These are phyloP conservation scores for Pterocarpus santalinus DNA, from an alignment of 306 rosid species.

Conservation along the genomic window DNA sequence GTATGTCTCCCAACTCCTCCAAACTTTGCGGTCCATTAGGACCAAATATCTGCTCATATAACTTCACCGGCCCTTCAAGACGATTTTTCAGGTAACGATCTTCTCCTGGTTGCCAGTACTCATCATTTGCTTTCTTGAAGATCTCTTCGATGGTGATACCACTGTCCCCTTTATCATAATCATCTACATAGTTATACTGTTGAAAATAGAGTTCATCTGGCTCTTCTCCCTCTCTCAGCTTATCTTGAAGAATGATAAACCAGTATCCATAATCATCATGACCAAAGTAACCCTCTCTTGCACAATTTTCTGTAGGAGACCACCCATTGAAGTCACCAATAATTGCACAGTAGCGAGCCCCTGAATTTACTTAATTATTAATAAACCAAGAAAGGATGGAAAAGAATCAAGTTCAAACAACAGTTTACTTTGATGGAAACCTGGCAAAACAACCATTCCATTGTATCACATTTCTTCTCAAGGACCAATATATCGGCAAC, in stretches of 20 bases:
- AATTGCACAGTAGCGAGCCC: constrained; percentile 95
- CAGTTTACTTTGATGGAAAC: constrained; percentile 13
- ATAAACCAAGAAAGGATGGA: constrained; percentile 39
- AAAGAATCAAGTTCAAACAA: constrained; percentile 36
- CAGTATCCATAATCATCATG: constrained; percentile 97
- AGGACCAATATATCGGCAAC: constrained; percentile 12
- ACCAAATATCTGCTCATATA: constrained; percentile 91
- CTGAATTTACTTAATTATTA: constrained; percentile 54
- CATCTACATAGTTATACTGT: constrained; percentile 89
- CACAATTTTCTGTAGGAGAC: constrained; percentile 90
- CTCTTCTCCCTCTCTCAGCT: constrained; percentile 83
- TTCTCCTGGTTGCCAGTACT: constrained; percentile 98
- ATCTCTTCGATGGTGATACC: constrained; percentile 85
- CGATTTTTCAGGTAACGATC: constrained; percentile 81
- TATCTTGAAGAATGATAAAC: constrained; percentile 93
- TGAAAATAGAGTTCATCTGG: constrained; percentile 95
- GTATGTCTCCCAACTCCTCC: constrained; percentile 82
- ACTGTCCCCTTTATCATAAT: constrained; percentile 94
- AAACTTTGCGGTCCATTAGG: constrained; percentile 96
- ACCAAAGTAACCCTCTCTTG: constrained; percentile 91
- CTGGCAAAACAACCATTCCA: constrained; percentile 15
- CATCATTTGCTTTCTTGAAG: constrained; percentile 79
- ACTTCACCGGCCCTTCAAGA: constrained; percentile 79
- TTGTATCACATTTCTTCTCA: constrained; percentile 24
- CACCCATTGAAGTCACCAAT: constrained; percentile 89